Percentiles rank a stretch among this genome's conserved stretches.
Evolutionary conservation across 2,329 filamentous ascomycete species (phyloP).

Genomic region (Cladosporium austrohemisphaericum): DNA sequence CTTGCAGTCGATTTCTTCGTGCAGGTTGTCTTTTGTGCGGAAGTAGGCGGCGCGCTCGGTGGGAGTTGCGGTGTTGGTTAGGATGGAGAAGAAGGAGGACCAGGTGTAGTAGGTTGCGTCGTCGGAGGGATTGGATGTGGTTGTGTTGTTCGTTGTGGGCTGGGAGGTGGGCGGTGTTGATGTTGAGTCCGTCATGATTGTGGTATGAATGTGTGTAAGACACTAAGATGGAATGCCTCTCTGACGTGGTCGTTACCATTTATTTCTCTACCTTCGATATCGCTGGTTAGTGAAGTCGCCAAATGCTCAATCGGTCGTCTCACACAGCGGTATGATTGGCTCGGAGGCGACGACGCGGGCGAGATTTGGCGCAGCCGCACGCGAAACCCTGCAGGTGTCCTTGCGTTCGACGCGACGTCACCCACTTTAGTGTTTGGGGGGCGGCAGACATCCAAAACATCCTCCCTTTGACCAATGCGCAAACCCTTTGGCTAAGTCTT

Average conservation of each 20-base stretch:
- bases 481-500: neutral
- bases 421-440: neutral
- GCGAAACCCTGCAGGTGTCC: neutral
- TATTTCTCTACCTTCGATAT: neutral
- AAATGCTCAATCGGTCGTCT: neutral
- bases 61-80: slow-evolving; percentile 67
- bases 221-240: neutral
- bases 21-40: slow-evolving; percentile 66
- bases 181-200: neutral
- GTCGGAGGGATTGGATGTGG: slow-evolving; percentile 15
- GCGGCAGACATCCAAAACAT: neutral
- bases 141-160: neutral
- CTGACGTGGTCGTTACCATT: too few species aligned
- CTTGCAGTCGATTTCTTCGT: slow-evolving; percentile 74
- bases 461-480: neutral
- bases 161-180: neutral
- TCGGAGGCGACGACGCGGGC: slow-evolving; percentile 19
- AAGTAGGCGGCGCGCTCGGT: slow-evolving; percentile 74
- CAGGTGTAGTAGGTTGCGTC: slow-evolving; percentile 53
- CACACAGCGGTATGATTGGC: slow-evolving; percentile 1
- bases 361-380: slow-evolving; percentile 15
- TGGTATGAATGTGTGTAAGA: neutral
- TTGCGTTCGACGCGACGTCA: slow-evolving; percentile 11
- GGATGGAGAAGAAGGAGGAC: slow-evolving; percentile 81
- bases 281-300: neutral